These are phyloP conservation scores for Mangifera indica DNA, from an alignment of 345 rosid species.

Conservation along the genomic window DNA sequence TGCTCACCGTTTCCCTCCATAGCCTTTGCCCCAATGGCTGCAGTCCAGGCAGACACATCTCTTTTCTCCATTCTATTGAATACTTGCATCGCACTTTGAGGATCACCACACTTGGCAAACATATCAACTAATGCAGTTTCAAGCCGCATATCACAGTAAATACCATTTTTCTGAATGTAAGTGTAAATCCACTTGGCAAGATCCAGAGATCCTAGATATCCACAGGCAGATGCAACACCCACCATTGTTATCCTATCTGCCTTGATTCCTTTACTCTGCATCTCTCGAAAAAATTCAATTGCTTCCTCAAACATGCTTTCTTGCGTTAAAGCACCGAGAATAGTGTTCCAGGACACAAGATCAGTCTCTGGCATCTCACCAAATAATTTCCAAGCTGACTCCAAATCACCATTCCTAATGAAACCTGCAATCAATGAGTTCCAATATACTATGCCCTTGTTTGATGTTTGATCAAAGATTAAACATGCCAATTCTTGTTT, in stretches of 20 bases:
- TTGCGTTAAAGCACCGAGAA: slow-evolving; percentile 53
- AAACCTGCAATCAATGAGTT: slow-evolving; percentile 54
- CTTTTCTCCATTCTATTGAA: slow-evolving; percentile 43
- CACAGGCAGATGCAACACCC: slow-evolving; percentile 63
- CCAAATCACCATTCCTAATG: slow-evolving; percentile 44
- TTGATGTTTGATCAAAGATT: slow-evolving; percentile 46
- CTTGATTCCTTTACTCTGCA: slow-evolving; percentile 52
- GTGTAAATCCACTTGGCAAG: slow-evolving; percentile 58
- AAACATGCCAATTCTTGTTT: slow-evolving; percentile 42
- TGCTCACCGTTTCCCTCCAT: slow-evolving; percentile 47
- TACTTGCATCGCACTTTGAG: slow-evolving; percentile 48
- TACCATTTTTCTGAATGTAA: slow-evolving; percentile 38
- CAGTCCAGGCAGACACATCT: slow-evolving; percentile 77
- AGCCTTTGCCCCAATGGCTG: slow-evolving; percentile 62
- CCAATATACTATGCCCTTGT: slow-evolving; percentile 63
- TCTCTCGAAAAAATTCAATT: slow-evolving; percentile 44
- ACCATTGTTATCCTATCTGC: slow-evolving; percentile 56
- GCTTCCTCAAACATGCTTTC: slow-evolving; percentile 64
- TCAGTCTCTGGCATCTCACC: slow-evolving; percentile 58
- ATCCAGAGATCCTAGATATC: slow-evolving; percentile 55
- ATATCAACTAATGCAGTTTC: slow-evolving; percentile 57
- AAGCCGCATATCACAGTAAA: slow-evolving; percentile 51
- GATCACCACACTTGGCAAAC: slow-evolving; percentile 71
- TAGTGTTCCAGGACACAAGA: slow-evolving; percentile 60
- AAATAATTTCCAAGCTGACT: slow-evolving; percentile 51